Evolutionary conservation across 805 yeast species (phyloP), one percentile per base, ranked within the genome.

Genomic region (Candida ortonii): DNA sequence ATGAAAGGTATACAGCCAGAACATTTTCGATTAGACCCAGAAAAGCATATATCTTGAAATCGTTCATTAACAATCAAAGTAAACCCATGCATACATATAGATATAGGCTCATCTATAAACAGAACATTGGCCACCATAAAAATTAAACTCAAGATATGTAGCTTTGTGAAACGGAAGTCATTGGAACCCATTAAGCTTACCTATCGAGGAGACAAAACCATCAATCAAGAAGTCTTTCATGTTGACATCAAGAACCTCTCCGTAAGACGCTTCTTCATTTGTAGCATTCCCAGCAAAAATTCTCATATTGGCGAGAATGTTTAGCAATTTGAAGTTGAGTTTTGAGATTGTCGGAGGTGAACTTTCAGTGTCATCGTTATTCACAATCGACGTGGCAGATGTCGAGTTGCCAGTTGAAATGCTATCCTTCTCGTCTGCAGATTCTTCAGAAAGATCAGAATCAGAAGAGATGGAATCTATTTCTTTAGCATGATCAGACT

Each of bases 231-330:
- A 41, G 25, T 49, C 47, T 16, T 49, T 52, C 26, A 46, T 19
- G 9, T 39, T 41, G 7, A 33, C 19, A 6, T 46, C 46, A 8
- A 46, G 28, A 9, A 28, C 25, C 3, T 43, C 33, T 2, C 31
- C 48, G 22, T 33, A 28, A 27, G 19, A 37, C 18, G 32, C 33
- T 5, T 41, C 40, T 16, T 40, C 43, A 22, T 34, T 41, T 17
- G 35, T 33, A 12, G 44, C 25, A 27, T 49, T 49, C 8, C 61
- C 60, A 18, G 53, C 46, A 36, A 52, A 57, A n/a, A 57, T 54
- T 36, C 62, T 45, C 54, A 57, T 46, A 25, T 53, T 49, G 14
- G 52, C 59, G 18, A 53, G 33, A 7, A 56, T 49, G 27, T 57
- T 52, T 17, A 53, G 28, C 19, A 57, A 28, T 20, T 52, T 52